phyloP scores from a whole-genome alignment of 306 rosid species.

The Hippophae tibetana region DNA sequence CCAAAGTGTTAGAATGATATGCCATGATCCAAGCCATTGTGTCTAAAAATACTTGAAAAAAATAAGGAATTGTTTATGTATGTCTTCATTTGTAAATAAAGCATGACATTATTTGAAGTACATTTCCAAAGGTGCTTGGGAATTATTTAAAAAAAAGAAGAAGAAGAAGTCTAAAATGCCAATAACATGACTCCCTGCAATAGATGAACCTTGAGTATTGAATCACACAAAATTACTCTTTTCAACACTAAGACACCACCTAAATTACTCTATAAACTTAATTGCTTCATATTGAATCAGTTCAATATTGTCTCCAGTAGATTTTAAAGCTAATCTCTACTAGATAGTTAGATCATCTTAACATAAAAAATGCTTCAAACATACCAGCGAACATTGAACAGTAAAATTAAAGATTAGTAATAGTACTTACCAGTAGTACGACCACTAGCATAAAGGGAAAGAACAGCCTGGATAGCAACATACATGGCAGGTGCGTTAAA shows the following conservation, averaged over 20 bases:
- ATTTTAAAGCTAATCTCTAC: neutral
- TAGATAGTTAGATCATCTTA: neutral
- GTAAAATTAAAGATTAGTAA: too few species aligned
- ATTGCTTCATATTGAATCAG: too few species aligned
- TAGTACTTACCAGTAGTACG: constrained; percentile 71
- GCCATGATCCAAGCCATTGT: too few species aligned
- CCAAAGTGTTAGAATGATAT: too few species aligned
- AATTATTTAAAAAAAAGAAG: neutral
- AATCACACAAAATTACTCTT: neutral
- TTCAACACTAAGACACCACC: neutral
- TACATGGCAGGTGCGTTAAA: constrained; percentile 90
- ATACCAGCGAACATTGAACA: too few species aligned
- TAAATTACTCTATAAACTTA: neutral
- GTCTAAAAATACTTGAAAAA: too few species aligned
- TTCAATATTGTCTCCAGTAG: too few species aligned
- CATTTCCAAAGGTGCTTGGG: neutral
- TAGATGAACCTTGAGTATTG: neutral
- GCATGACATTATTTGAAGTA: neutral
- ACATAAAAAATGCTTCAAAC: too few species aligned
- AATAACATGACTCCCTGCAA: neutral
- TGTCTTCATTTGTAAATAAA: too few species aligned
- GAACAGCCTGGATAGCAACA: constrained; percentile 85
- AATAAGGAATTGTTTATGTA: too few species aligned
- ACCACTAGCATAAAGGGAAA: constrained; percentile 84
- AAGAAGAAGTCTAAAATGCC: neutral